Evolutionary conservation across 2,329 filamentous ascomycete species (phyloP), one percentile per base, ranked within the genome.

Genomic region (Parascedosporium putredinis): DNA sequence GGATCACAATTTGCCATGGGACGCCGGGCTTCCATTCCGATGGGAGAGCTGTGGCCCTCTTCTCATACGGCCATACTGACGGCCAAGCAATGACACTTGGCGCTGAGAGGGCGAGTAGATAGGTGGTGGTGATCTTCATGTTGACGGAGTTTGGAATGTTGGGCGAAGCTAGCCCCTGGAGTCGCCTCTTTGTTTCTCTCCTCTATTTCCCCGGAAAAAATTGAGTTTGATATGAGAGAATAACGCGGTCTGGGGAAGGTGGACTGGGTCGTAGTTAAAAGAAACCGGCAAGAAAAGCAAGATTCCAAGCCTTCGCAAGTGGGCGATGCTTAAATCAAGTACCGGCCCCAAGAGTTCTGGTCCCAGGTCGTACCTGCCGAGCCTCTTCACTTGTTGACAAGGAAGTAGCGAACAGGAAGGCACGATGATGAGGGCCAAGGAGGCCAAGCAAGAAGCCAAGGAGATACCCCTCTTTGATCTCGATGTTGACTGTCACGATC

Each of bases 1-100:
- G 58, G 20, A 64, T 54, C 47, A 59, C 57, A 31, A 64, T 63
- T 14, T 64, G 57, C 57, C 61, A 64, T 38, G 54, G 52, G 7
- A 61, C 55, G 24, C 60, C 62, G 8, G 62, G 59, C 50, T 63
- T 60, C 53, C 54, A 56, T 16, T 49, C 51, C 8, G 31, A 23
- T 2, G 46, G 53, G 14, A 40, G 12, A 12, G 14, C 6, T 2
- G 29, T 8, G 40, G 18, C 31, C n/a, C 33, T n/a, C 23, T 42
- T 42, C 38, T 42, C 38, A 10, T 42, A 42, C 2, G 38, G 38
- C 38, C 38, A 42, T 7, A 42, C 38, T 12, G 38, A 42, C 4
- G 38, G 38, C 38, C 38, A 42, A 10, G 38, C 38, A 5, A 42
- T 4, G 33, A 20, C 18, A 4, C 4, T 24, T 14, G n/a, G 38